phyloP scores from a whole-genome alignment of 345 rosid species.

The Lumnitzera littorea region DNA sequence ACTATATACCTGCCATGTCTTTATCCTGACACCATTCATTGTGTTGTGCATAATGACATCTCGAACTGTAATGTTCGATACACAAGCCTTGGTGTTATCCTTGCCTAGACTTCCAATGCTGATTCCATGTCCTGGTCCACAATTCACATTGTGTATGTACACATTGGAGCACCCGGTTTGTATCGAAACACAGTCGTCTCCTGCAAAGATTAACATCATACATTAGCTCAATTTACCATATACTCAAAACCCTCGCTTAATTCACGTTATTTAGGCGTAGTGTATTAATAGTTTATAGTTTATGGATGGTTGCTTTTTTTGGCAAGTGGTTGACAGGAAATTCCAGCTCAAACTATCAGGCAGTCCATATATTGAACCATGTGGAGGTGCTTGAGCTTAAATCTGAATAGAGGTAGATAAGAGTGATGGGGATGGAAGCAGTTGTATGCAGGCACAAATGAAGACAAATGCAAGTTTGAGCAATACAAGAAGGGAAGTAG shows the following conservation, averaged over 20 bases:
- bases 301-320: no score
- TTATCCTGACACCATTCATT: conserved; percentile 86
- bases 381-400: no score
- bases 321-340: no score
- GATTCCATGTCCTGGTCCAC: conserved; percentile 98
- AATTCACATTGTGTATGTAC: conserved; percentile 69
- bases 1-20: conserved; percentile 91
- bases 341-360: no score
- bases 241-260: not conserved
- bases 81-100: conserved; percentile 81
- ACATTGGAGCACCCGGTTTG: conserved; percentile 92
- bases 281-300: no score
- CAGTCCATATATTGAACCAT: no score
- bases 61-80: conserved; percentile 79
- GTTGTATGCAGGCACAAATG: not conserved
- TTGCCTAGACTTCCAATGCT: conserved; percentile 92
- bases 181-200: conserved; percentile 89
- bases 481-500: conserved; percentile 9
- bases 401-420: no score
- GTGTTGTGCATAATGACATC: conserved; percentile 76
- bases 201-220: conserved; percentile 38
- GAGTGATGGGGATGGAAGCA: no score
- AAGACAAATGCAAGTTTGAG: conserved; percentile 20
- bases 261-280: no score
- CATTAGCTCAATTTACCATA: conserved; percentile 10